Base-by-base conservation (phyloP, 2,329 filamentous ascomycete genomes). In the Rutstroemia sp. region DNA sequence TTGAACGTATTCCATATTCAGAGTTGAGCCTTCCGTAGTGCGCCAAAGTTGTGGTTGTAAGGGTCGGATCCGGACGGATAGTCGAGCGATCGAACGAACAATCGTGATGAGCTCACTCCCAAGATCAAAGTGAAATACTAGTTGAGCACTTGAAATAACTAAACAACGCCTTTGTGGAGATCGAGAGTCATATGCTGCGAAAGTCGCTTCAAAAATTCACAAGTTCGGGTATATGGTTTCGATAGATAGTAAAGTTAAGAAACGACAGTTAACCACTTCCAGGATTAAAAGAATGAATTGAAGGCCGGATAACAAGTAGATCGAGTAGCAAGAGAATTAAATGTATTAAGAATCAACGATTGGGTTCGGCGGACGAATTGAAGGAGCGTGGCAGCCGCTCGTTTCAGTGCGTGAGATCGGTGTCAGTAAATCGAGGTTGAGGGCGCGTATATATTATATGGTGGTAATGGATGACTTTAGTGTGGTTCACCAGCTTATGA, bases 1-100 rank as follows among this genome's bases (percentile, higher is more conserved):
- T 51, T 67, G 61, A 40, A 64, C 61, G 59, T 65, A 67, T 34
- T 61, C 64, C 63, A 67, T 67, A 49, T 58, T 64, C 51, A 56
- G 56, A 45, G 60, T 62, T 19, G 49, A 30, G 58, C 55, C 57
- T 45, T 17, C 16, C 12, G 17, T 47, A 16, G 44, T 47, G 39
- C 5, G 25, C 34, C 40, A 50, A 50, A 12, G 14, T 45, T 47
- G 34, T 44, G 51, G 34, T 27, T 54, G n/a, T 1, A 30, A 40
- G 25, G 19, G 14, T 40, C 17, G 39, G 39, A 19, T 40, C 17
- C 14, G 14, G 36, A 39, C n/a, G 10, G 39, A 16, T 2, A 14
- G 16, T 4, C 2, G 39, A 40, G 14, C 14, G 39, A 16, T 40
- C 39, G 39, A 40, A 40, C 6, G 39, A 12, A 39, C n/a, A n/a